These are phyloP conservation scores for Pichia sp. DNA, from an alignment of 1,139 yeast species.

Conservation along the genomic window DNA sequence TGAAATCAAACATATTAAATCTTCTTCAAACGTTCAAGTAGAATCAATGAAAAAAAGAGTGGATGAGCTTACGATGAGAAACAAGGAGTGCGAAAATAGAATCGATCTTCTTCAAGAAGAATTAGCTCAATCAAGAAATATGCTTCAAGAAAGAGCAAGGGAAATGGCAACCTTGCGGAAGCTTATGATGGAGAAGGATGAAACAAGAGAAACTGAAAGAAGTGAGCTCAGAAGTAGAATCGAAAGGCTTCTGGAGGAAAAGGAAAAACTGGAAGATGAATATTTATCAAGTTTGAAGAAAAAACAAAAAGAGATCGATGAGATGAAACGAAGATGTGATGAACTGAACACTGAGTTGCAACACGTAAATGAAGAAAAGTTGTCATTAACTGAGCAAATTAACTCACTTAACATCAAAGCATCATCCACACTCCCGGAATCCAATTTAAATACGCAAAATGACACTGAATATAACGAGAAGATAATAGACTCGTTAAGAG, in stretches of 20 bases:
- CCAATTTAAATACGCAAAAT: background rate
- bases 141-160: constrained; percentile 71
- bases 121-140: constrained; percentile 59
- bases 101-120: constrained; percentile 75
- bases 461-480: constrained; percentile 22
- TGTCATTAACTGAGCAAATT: constrained; percentile 4
- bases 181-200: constrained; percentile 61
- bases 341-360: constrained; percentile 22
- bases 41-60: constrained; percentile 62
- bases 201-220: constrained; percentile 42
- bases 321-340: constrained; percentile 37
- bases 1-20: constrained; percentile 39
- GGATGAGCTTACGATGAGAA: constrained; percentile 66
- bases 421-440: constrained; percentile 7
- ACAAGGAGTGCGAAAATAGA: constrained; percentile 54
- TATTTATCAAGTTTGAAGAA: constrained; percentile 41
- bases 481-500: constrained; percentile 43
- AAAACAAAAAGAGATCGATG: constrained; percentile 47
- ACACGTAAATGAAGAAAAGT: constrained; percentile 3
- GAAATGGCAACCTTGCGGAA: constrained; percentile 72
- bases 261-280: constrained; percentile 49
- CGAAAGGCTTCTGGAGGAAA: constrained; percentile 46
- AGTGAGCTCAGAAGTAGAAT: constrained; percentile 40
- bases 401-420: background rate
- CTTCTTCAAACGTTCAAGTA: constrained; percentile 45